Conservation (phyloP, 345 rosid genomes). For the Eucalyptus lansdowneana region DNA sequence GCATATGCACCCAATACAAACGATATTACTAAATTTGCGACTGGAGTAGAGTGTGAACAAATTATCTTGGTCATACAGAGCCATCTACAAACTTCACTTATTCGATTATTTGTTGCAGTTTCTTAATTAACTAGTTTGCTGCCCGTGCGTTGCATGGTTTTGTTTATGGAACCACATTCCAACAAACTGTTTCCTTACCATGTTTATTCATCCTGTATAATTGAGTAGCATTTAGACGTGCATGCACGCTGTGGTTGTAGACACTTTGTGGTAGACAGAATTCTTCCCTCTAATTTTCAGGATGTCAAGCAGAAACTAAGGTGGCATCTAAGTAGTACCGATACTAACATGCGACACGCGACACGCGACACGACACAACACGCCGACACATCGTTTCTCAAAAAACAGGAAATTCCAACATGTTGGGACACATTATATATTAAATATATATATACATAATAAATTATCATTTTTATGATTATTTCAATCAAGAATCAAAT, state of each 20-base stretch:
- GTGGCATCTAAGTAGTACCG: too few relatives aligned
- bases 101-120: neutral
- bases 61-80: neutral
- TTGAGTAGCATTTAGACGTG: neutral
- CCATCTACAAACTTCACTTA: neutral
- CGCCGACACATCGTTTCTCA: too few relatives aligned
- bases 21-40: neutral
- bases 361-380: too few relatives aligned
- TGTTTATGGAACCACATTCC: neutral
- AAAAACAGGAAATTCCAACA: too few relatives aligned
- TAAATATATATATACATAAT: too few relatives aligned
- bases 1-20: neutral
- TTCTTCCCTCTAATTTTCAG: neutral
- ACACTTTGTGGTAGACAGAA: too few relatives aligned
- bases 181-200: neutral
- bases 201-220: neutral
- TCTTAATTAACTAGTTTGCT: neutral
- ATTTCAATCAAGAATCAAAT: too few relatives aligned
- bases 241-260: neutral
- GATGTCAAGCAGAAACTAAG: too few relatives aligned
- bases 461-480: too few relatives aligned
- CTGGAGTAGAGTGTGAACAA: neutral
- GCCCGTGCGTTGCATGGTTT: neutral
- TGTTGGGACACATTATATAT: too few relatives aligned
- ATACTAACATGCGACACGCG: too few relatives aligned